Conservation (phyloP, 2,329 filamentous ascomycete genomes). For the Colletotrichum cordylinicola region DNA sequence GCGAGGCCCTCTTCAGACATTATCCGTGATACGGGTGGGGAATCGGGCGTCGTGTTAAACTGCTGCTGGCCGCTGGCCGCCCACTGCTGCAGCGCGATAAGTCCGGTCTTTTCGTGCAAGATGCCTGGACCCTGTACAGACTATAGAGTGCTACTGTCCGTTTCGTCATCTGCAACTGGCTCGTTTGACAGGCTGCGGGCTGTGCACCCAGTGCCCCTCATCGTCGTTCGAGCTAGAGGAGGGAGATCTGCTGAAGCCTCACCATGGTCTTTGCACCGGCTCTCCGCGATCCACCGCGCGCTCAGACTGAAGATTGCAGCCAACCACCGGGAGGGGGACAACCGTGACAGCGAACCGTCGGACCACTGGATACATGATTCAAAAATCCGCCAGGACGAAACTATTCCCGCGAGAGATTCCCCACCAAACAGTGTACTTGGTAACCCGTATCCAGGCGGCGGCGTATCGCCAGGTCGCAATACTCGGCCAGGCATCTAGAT, state of each 20-base stretch:
- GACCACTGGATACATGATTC: constrained; percentile 17
- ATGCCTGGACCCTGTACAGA: constrained; percentile 14
- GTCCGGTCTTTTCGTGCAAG: not conserved
- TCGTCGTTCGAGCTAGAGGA: constrained; percentile 3
- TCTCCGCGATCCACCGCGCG: constrained; percentile 9
- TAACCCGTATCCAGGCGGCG: not conserved
- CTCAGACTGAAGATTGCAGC: constrained; percentile 1
- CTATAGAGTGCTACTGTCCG: not conserved
- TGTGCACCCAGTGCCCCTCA: constrained; percentile 12
- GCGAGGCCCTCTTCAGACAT: constrained; percentile 11
- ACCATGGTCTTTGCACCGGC: constrained; percentile 5
- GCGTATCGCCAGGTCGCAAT: not conserved
- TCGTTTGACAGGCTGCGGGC: constrained; percentile 15
- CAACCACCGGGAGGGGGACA: constrained; percentile 12
- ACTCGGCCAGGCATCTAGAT: not conserved
- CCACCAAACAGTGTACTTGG: not conserved
- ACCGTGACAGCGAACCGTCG: constrained; percentile 11
- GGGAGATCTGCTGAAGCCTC: constrained; percentile 18
- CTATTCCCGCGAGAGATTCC: constrained; percentile 1
- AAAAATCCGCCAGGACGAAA: constrained; percentile 12
- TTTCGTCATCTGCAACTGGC: constrained; percentile 18
- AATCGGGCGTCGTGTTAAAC: constrained; percentile 10
- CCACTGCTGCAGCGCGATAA: constrained; percentile 1
- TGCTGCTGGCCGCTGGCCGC: constrained; percentile 11
- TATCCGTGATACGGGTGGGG: constrained; percentile 17